Percentiles rank a stretch among this genome's conserved stretches.
Conservation (phyloP, 176 grass and related monocot genomes). For the Lolium multiflorum region DNA sequence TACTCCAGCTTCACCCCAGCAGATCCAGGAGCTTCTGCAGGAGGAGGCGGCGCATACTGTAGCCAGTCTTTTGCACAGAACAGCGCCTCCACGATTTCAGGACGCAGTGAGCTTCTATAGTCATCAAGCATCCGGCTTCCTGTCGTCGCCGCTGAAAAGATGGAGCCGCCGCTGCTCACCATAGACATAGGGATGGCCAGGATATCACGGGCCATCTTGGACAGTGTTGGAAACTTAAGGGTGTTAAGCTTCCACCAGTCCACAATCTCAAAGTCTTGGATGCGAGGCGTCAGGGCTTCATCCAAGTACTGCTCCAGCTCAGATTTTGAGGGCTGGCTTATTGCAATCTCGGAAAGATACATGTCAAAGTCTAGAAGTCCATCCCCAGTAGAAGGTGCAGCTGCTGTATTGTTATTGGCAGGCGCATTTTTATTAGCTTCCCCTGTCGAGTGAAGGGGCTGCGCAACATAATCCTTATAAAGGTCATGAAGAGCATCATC, state of each 20-base stretch:
- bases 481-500: slow-evolving; percentile 73
- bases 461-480: slow-evolving; percentile 74
- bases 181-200: slow-evolving; percentile 86
- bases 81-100: slow-evolving; percentile 76
- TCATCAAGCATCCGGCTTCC: slow-evolving; percentile 81
- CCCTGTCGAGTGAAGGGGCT: slow-evolving; percentile 51
- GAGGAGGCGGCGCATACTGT: slow-evolving; percentile 50
- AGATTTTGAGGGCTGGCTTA: slow-evolving; percentile 59
- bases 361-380: slow-evolving; percentile 81
- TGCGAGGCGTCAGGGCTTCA: slow-evolving; percentile 70
- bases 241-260: slow-evolving; percentile 92
- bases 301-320: slow-evolving; percentile 90
- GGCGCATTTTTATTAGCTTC: slow-evolving; percentile 43
- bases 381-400: slow-evolving; percentile 43
- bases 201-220: slow-evolving; percentile 81
- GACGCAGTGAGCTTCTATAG: slow-evolving; percentile 75
- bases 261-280: slow-evolving; percentile 77
- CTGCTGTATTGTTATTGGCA: slow-evolving; percentile 14
- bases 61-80: slow-evolving; percentile 85
- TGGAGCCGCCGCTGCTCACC: slow-evolving; percentile 54
- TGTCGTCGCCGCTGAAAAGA: slow-evolving; percentile 62
- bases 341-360: slow-evolving; percentile 78
- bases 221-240: slow-evolving; percentile 73
- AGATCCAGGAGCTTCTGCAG: slow-evolving; percentile 35
- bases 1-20: slow-evolving; percentile 48